Base-by-base conservation (phyloP, 2,329 filamentous ascomycete genomes). In the Lachnellula subtilissima region DNA sequence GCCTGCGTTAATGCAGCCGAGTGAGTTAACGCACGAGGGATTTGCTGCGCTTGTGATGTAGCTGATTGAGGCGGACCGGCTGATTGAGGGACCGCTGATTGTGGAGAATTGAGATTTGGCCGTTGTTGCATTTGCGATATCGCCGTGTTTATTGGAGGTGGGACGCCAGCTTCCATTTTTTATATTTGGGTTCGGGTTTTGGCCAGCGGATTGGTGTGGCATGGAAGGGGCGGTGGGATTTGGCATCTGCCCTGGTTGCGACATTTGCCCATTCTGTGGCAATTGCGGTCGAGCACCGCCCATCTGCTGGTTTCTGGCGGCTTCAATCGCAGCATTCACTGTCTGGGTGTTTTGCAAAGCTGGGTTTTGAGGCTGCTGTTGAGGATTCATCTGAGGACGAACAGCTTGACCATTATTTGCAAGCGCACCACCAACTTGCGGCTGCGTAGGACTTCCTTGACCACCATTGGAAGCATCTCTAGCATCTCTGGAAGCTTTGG, bases 311-410 rank as follows among this genome's bases (percentile, higher is more conserved):
- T 69, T 68, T 50, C 65, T 62, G 17, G 68, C 69, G 22, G 64
- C 64, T 55, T 71, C 67, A 25, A 71, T 68, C 14, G 69, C 69
- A 42, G 67, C 67, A 59, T 70, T 69, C 12, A 71, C 64, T 17
- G 68, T 64, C 37, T 71, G 67, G 12, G 68, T 69, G 42, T 60
- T 65, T 55, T 66, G 67, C 12, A 66, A 25, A 11, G 67, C 62
- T 17, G 64, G 64, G 40, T 69, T 70, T 22, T 61, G 48, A 28
- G 63, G 45, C 52, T 67, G 58, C 36, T 61, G 66, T 28, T 69
- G 64, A 7, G 61, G 47, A 49, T 62, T 68, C 62, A 68, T 59
- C 35, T 65, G 63, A 32, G 69, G 68, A 45, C 69, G 57, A 28
- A 58, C 53, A 25, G 67, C 61, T 39, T 48, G 37, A 35, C 56